phyloP scores from a whole-genome alignment of 2,329 filamentous ascomycete species.

The Aspergillus terreus region DNA sequence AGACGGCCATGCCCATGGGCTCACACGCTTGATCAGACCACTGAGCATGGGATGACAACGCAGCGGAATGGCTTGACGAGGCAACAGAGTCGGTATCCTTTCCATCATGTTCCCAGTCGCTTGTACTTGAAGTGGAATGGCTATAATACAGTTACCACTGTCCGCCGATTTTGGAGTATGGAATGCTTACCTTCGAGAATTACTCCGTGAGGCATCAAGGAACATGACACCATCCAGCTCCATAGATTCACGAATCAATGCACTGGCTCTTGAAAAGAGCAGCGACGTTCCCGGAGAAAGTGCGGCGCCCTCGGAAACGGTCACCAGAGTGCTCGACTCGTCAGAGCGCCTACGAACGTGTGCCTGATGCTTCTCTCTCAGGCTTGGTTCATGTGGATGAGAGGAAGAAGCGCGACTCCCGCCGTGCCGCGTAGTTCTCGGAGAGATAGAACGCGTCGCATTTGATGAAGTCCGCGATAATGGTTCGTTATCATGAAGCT shows the following conservation, averaged over 20 bases:
- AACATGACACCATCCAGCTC: slow-evolving; percentile 36
- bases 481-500: slow-evolving; percentile 2
- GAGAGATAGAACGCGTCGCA: background rate
- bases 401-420: slow-evolving; percentile 4
- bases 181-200: slow-evolving; percentile 17
- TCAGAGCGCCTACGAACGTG: slow-evolving; percentile 8
- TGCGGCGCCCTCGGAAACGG: slow-evolving; percentile 9
- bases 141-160: slow-evolving; percentile 4
- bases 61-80: slow-evolving; percentile 5
- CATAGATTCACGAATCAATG: slow-evolving; percentile 39
- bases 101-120: slow-evolving; percentile 11
- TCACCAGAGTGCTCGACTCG: slow-evolving; percentile 9
- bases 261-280: slow-evolving; percentile 42
- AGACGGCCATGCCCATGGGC: slow-evolving; percentile 7
- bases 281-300: slow-evolving; percentile 11
- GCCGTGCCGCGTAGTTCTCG: background rate
- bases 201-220: slow-evolving; percentile 18
- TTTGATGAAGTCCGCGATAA: slow-evolving; percentile 1
- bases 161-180: background rate
- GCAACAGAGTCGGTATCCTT: slow-evolving; percentile 3
- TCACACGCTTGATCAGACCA: slow-evolving; percentile 16
- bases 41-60: slow-evolving; percentile 6
- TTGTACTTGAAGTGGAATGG: slow-evolving; percentile 7
- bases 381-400: background rate
- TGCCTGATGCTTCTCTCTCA: slow-evolving; percentile 7